These are phyloP conservation scores for Escovopsis weberi DNA, from an alignment of 2,329 filamentous ascomycete genomes.

Conservation along the genomic window DNA sequence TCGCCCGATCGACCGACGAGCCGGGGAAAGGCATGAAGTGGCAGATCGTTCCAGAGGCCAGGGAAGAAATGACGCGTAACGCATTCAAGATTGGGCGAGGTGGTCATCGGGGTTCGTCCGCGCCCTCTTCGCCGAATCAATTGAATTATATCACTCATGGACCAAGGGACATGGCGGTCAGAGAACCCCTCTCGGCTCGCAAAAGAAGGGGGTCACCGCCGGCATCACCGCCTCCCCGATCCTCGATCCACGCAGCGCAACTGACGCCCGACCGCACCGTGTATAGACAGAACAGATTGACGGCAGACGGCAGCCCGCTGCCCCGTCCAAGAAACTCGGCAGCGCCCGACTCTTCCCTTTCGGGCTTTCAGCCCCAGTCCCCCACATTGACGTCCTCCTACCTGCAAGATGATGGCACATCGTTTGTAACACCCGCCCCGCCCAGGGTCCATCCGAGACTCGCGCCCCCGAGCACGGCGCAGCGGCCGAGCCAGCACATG, in stretches of 20 bases:
- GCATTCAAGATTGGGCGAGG: slow-evolving; percentile 46
- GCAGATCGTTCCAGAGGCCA: slow-evolving; percentile 74
- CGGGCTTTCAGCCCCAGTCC: slow-evolving; percentile 36
- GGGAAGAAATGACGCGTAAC: slow-evolving; percentile 77
- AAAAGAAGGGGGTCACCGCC: slow-evolving; percentile 43
- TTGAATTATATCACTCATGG: slow-evolving; percentile 47
- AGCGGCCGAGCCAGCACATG: slow-evolving; percentile 73
- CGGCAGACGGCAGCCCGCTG: slow-evolving; percentile 46
- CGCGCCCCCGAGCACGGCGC: slow-evolving; percentile 65
- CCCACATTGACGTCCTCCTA: slow-evolving; percentile 49
- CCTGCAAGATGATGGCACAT: slow-evolving; percentile 42
- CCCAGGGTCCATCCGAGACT: slow-evolving; percentile 59
- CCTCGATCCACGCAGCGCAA: slow-evolving; percentile 34
- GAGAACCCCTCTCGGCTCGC: slow-evolving; percentile 35
- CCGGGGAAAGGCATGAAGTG: slow-evolving; percentile 99
- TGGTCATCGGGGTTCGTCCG: slow-evolving; percentile 52
- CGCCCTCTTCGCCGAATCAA: slow-evolving; percentile 52
- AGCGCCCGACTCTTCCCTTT: slow-evolving; percentile 24
- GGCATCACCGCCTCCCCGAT: slow-evolving; percentile 40
- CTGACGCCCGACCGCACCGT: slow-evolving; percentile 43
- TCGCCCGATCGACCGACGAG: slow-evolving; percentile 82
- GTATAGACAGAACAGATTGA: slow-evolving; percentile 21
- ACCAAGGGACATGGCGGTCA: slow-evolving; percentile 38
- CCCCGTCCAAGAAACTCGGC: slow-evolving; percentile 40
- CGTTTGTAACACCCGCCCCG: slow-evolving; percentile 59